Conservation (phyloP, 495 filamentous ascomycete species). For the Parmelia sp. region DNA sequence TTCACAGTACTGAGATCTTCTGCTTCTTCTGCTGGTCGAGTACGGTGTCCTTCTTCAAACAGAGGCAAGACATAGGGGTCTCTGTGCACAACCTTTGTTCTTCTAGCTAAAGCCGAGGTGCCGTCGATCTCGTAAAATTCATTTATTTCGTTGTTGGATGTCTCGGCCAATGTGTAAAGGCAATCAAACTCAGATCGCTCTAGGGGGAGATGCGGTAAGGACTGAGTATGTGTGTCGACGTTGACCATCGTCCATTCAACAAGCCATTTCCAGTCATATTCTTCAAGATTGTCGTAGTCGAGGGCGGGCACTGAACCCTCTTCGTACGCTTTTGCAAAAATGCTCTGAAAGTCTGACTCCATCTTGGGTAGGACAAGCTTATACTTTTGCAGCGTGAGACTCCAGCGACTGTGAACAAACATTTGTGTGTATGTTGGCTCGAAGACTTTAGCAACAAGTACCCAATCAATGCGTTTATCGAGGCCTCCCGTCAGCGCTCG, state of each 20-base stretch:
- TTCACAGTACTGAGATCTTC: slow-evolving; percentile 42
- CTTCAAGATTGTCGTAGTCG: slow-evolving; percentile 61
- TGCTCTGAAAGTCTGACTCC: slow-evolving; percentile 67
- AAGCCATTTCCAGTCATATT: slow-evolving; percentile 70
- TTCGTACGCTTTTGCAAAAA: slow-evolving; percentile 71
- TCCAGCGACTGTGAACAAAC: slow-evolving; percentile 57
- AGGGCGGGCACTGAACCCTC: slow-evolving; percentile 59
- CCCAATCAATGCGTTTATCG: slow-evolving; percentile 66
- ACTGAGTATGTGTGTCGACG: slow-evolving; percentile 38
- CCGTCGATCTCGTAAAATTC: slow-evolving; percentile 40
- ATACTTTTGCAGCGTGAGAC: slow-evolving; percentile 49
- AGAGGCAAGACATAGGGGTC: slow-evolving; percentile 35
- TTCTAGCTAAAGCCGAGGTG: slow-evolving; percentile 31
- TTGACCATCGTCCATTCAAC: slow-evolving; percentile 64
- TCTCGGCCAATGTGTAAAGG: slow-evolving; percentile 43
- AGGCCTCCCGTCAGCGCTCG: slow-evolving; percentile 68
- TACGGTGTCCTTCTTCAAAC: background rate
- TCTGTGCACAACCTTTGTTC: slow-evolving; percentile 34
- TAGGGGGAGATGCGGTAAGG: slow-evolving; percentile 45
- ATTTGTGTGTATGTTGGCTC: slow-evolving; percentile 48
- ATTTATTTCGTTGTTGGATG: slow-evolving; percentile 28
- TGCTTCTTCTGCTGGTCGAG: slow-evolving; percentile 20
- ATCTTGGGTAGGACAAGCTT: slow-evolving; percentile 59
- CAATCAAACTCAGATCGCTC: slow-evolving; percentile 46
- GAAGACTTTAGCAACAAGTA: slow-evolving; percentile 59